Percentiles rank a stretch among this genome's conserved stretches.
phyloP scores from a whole-genome alignment of 1,139 yeast species.

The Geotrichum citri-aurantii region DNA sequence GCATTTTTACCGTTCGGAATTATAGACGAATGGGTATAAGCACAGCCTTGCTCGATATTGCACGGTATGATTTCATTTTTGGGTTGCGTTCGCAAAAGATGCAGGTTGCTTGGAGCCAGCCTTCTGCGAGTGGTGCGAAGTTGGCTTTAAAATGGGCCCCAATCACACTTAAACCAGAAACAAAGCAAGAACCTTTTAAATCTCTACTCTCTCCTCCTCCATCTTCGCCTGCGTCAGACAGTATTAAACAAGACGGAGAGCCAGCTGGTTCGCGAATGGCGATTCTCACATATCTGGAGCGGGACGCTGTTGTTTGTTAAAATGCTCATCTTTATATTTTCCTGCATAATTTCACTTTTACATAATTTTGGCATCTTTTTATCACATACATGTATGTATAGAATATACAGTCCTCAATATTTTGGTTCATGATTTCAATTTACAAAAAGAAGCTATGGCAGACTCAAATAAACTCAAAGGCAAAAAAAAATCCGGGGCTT shows the following conservation, averaged over 20 bases:
- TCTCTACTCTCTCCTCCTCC: constrained; percentile 3
- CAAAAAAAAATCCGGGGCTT: not conserved
- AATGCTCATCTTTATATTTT: not conserved
- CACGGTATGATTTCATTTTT: constrained; percentile 44
- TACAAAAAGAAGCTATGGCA: no score
- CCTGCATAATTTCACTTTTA: not conserved
- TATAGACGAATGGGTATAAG: constrained; percentile 53
- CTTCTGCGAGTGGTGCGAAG: constrained; percentile 55
- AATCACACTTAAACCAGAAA: not conserved
- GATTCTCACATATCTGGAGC: constrained; percentile 8
- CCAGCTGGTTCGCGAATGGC: not conserved
- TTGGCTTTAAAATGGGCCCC: constrained; percentile 40
- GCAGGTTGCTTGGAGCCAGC: constrained; percentile 66
- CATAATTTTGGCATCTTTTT: not conserved
- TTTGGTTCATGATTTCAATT: no score
- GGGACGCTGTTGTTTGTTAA: constrained; percentile 4
- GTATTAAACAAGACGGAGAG: not conserved
- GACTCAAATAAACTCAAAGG: not conserved
- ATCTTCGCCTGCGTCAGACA: constrained; percentile 1
- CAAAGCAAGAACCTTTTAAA: not conserved
- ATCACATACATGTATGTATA: no score
- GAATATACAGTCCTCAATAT: no score
- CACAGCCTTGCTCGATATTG: constrained; percentile 39
- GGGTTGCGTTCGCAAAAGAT: constrained; percentile 43
- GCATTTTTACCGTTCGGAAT: constrained; percentile 57